These are phyloP conservation scores for Sonneratia alba DNA, from an alignment of 345 rosid species.

Conservation along the genomic window DNA sequence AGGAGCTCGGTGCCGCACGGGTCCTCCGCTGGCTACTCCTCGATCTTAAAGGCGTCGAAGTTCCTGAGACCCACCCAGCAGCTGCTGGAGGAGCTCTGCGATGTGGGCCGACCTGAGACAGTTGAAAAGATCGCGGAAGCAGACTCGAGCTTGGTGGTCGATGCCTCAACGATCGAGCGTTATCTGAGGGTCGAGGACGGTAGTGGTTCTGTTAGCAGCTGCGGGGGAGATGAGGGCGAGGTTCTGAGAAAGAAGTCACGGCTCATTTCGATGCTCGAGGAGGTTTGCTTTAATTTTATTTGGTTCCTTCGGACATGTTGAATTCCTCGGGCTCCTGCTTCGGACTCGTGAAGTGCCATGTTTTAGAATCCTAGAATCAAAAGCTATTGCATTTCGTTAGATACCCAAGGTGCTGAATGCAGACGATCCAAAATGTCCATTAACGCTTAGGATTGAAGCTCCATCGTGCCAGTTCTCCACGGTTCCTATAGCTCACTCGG, in stretches of 20 bases:
- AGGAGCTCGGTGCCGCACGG: constrained; percentile 58
- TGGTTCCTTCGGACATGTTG: background rate
- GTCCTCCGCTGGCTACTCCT: constrained; percentile 75
- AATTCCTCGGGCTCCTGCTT: background rate
- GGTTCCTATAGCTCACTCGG: too few species aligned
- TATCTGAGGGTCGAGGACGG: constrained; percentile 22
- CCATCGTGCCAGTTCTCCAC: too few species aligned
- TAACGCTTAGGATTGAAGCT: too few species aligned
- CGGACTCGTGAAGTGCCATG: background rate
- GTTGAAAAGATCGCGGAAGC: constrained; percentile 30
- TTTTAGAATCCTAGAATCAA: background rate
- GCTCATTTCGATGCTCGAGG: constrained; percentile 75
- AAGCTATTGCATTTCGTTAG: too few species aligned
- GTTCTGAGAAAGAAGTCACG: constrained; percentile 55
- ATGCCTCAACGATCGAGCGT: constrained; percentile 25
- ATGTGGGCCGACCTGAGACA: constrained; percentile 46
- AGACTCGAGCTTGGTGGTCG: constrained; percentile 44
- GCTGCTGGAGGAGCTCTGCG: constrained; percentile 67
- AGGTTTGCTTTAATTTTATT: constrained; percentile 24
- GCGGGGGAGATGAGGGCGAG: constrained; percentile 33
- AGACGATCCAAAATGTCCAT: too few species aligned
- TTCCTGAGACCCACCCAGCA: constrained; percentile 84
- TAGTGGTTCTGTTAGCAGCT: constrained; percentile 14
- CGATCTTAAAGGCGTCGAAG: constrained; percentile 68
- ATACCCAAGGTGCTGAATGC: too few species aligned